These are phyloP conservation scores for Laburnicola sp. DNA, from an alignment of 2,329 filamentous ascomycete species.

Conservation along the genomic window DNA sequence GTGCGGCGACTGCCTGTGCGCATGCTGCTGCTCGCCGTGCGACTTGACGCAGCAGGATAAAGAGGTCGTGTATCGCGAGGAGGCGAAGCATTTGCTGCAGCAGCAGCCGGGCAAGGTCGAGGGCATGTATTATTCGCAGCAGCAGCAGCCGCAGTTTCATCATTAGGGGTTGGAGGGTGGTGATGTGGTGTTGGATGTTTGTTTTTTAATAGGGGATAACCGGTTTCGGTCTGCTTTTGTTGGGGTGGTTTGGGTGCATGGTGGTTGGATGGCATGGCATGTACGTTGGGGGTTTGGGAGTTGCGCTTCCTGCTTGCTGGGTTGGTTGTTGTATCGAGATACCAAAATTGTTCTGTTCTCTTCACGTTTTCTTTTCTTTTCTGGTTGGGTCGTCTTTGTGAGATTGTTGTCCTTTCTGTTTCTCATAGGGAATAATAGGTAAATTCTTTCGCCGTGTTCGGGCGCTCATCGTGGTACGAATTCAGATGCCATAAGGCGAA, in stretches of 20 bases:
- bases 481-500: no score
- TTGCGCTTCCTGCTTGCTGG: background rate
- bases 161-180: background rate
- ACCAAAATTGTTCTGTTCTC: background rate
- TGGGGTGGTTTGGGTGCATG: no score
- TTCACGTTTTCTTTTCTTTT: background rate
- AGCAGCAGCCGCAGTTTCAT: constrained; percentile 21
- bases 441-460: no score
- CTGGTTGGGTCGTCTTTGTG: background rate
- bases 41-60: constrained; percentile 42
- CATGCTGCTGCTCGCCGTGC: constrained; percentile 41
- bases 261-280: no score
- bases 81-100: constrained; percentile 11
- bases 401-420: background rate
- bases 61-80: constrained; percentile 31
- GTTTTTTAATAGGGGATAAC: no score
- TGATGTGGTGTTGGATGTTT: no score
- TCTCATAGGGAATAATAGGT: background rate
- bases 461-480: no score
- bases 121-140: constrained; percentile 29
- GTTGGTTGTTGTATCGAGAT: background rate
- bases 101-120: constrained; percentile 27
- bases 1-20: constrained; percentile 40
- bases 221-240: no score
- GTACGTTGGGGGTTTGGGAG: background rate